Evolutionary conservation across 345 rosid species (phyloP).

Genomic region (Balakata baccata): DNA sequence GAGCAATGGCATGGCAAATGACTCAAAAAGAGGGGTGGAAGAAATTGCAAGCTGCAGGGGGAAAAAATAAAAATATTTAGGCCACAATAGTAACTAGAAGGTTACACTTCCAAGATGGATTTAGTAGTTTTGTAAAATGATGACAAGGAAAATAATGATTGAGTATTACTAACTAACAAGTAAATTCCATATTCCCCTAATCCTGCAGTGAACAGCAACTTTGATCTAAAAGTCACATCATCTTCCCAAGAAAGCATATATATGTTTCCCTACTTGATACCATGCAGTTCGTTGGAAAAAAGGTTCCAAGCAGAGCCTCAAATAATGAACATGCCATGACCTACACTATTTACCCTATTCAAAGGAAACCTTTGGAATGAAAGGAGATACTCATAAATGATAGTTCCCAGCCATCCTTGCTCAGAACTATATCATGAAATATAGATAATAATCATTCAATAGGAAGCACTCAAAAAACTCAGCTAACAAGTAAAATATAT

Average conservation of each 20-base stretch:
- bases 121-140: background rate
- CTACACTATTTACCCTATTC: background rate
- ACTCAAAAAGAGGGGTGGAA: constrained; percentile 83
- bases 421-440: no score
- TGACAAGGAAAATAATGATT: background rate
- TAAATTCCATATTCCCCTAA: background rate
- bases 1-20: constrained; percentile 77
- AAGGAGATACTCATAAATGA: background rate
- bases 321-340: background rate
- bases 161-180: background rate
- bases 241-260: background rate
- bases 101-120: constrained; percentile 6
- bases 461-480: no score
- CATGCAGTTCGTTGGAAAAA: background rate
- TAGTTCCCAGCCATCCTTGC: no score
- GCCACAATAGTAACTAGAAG: background rate
- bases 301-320: background rate
- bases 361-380: background rate
- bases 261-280: background rate
- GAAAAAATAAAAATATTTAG: background rate
- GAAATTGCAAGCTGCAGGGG: constrained; percentile 63
- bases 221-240: background rate
- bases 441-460: no score
- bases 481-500: no score
- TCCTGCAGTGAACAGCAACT: background rate